Evolutionary conservation across 306 rosid species (phyloP), one percentile per base, ranked within the genome.

Genomic region (Quercus cerris): DNA sequence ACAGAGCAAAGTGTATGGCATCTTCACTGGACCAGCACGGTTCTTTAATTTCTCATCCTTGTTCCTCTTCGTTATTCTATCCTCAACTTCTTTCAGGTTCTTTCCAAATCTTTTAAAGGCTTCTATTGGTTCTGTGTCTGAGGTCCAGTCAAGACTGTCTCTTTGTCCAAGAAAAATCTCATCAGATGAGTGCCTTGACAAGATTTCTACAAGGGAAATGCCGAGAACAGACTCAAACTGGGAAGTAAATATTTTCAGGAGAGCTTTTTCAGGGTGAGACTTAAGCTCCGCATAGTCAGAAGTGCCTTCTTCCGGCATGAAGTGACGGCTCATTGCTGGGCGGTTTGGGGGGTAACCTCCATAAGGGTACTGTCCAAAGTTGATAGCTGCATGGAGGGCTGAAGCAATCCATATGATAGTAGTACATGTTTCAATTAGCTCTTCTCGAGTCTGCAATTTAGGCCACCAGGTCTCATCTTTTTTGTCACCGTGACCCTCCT

Each of bases 401-500:
- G 97, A 93, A 70, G 88, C 91, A 15, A 84, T 89, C 91, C 95
- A 93, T 79, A 91, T 85, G 78, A 91, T 81, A 18, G 78, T 91
- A 13, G 90, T 79, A 85, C 94, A 91, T 11, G 86, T 41, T 78
- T 93, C 86, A 12, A 87, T 63, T 20, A 93, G 74, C 78, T 89
- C 97, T 61, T 76, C 81, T 1, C 55, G 8, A 23, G 90, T 84
- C 35, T 88, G 90, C 90, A 93, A 69, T 80, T 87, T 85, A 3
- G 97, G 93, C 97, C 97, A 93, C 97, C 97, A 91, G 11, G 91
- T 80, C 77, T 91, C 83, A 1, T 88, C 83, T 82, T 88, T 88
- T 81, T 86, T 82, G 84, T 93, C 97, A 1, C 88, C 86, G 27
- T 93, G 97, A 19, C 97, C 97, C 38, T 46, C 84, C 68, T 87